Evolutionary conservation across 2,329 filamentous ascomycete genomes (phyloP), one percentile per base, ranked within the genome.

Genomic region (Mycocentrospora acerina): DNA sequence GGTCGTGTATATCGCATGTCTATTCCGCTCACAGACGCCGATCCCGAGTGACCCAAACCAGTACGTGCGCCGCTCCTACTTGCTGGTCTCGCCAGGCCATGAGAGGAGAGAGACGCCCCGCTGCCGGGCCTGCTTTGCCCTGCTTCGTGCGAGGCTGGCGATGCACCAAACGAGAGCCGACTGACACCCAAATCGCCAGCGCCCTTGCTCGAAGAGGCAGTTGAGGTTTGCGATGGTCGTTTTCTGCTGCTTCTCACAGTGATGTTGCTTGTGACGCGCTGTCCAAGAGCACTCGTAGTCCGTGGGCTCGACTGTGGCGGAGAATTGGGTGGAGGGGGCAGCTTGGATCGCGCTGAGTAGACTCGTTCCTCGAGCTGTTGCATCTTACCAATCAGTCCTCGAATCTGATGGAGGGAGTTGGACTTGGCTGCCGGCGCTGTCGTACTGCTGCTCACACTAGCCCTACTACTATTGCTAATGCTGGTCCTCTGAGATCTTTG

Each of bases 361-460:
- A 98, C 91, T 29, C 93, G 82, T 48, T 93, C 88, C 67, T 97
- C 93, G 45, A 98, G 83, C 53, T 89, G 88, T 69, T 96, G 89
- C 90, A 97, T 96, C 71, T 97, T 93, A 18, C 89, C 90, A 42
- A 94, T 95, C 50, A 98, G 82, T 19, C 85, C 86, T 49, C 91
- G 88, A 59, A 98, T 95, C 65, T 98, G 93, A 51, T 87, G 86
- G 33, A 98, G 80, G 2, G 93, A 97, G 47, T 80, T 78, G 19
- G 81, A 83, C 44, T 79, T 74, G 29, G 19, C 19, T 22, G 19
- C 5, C 37, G 55, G 62, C 40, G 53, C 60, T 74, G 81, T 46
- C 76, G 83, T 36, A 75, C 73, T 17, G 60, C 66, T 44, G 19
- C 19, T 22, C 19, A 22, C 19, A 22, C 19, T 22, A 22, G 19